Conservation (phyloP, 495 filamentous ascomycete genomes). For the Staphylotrichum longicolle region DNA sequence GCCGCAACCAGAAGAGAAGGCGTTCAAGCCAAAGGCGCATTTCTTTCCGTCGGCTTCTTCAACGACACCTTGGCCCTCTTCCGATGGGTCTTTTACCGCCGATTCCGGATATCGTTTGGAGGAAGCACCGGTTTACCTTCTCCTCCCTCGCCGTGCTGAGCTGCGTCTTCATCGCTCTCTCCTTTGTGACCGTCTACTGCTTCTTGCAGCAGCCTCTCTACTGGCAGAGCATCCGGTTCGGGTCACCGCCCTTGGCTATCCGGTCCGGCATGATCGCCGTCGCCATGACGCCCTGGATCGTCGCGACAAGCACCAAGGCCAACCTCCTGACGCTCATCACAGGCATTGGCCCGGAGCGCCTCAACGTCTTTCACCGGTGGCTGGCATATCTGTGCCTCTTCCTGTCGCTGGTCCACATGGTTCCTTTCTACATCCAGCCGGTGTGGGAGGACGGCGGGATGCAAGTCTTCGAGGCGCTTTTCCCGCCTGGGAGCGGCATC, state of each 20-base stretch:
- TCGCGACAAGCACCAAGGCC: slow-evolving; percentile 85
- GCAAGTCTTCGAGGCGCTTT: slow-evolving; percentile 61
- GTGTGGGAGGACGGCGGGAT: slow-evolving; percentile 76
- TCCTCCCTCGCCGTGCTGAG: slow-evolving; percentile 69
- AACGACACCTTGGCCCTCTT: slow-evolving; percentile 75
- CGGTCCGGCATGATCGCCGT: slow-evolving; percentile 91
- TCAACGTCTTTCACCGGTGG: slow-evolving; percentile 95
- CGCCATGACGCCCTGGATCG: slow-evolving; percentile 90
- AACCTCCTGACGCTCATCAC: slow-evolving; percentile 84
- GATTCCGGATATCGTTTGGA: slow-evolving; percentile 62
- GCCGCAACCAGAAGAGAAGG: slow-evolving; percentile 42
- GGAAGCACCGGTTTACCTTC: slow-evolving; percentile 65
- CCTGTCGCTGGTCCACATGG: slow-evolving; percentile 74
- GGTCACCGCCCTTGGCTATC: slow-evolving; percentile 86
- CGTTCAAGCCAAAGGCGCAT: slow-evolving; percentile 61
- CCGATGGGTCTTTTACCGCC: slow-evolving; percentile 82
- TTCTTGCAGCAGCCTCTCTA: slow-evolving; percentile 83
- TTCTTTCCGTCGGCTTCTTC: slow-evolving; percentile 64
- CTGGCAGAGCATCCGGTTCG: slow-evolving; percentile 75
- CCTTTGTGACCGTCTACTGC: slow-evolving; percentile 74
- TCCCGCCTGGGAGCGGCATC: slow-evolving; percentile 58
- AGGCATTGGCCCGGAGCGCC: slow-evolving; percentile 85
- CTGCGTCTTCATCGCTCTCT: slow-evolving; percentile 61
- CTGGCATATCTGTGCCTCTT: slow-evolving; percentile 83
- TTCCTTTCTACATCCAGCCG: slow-evolving; percentile 87